Conservation (phyloP, 2,329 filamentous ascomycete species). For the Pestalotiopsis sp. region DNA sequence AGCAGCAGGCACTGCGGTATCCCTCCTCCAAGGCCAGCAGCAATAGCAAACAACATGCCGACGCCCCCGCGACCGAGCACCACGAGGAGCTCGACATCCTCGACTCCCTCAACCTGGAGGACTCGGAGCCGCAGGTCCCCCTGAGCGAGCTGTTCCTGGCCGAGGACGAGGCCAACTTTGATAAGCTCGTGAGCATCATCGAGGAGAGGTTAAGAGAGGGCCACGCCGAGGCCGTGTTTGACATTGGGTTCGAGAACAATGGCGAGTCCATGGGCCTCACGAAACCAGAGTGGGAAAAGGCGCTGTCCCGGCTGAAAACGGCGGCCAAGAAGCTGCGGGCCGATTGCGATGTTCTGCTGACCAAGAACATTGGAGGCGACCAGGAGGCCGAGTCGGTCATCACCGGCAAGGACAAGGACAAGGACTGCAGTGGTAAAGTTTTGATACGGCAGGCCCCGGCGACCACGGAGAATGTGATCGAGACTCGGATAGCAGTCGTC, state of each 20-base stretch:
- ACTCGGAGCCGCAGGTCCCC: conserved; percentile 67
- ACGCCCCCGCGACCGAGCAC: conserved; percentile 67
- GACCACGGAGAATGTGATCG: conserved; percentile 84
- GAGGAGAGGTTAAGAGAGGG: conserved; percentile 76
- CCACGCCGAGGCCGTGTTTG: conserved; percentile 87
- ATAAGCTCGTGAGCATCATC: conserved; percentile 67
- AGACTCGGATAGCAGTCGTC: conserved; percentile 94
- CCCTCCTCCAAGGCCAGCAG: conserved; percentile 40
- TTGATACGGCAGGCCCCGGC: conserved; percentile 76
- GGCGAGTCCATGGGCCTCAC: conserved; percentile 82
- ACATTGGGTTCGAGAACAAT: conserved; percentile 88
- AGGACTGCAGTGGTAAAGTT: conserved; percentile 80
- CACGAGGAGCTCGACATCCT: conserved; percentile 91
- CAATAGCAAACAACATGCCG: conserved; percentile 15
- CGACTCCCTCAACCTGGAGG: conserved; percentile 72
- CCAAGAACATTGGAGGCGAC: conserved; percentile 84
- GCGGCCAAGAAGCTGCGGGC: conserved; percentile 69
- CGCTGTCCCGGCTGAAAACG: conserved; percentile 65
- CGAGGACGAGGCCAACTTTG: conserved; percentile 60
- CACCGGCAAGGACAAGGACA: conserved; percentile 54
- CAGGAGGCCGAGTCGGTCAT: conserved; percentile 66
- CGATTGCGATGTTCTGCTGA: conserved; percentile 81
- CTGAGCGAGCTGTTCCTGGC: conserved; percentile 78
- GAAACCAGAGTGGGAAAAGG: conserved; percentile 73
- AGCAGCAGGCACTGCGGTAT: conserved; percentile 79